phyloP scores from a whole-genome alignment of 306 rosid species.

The Rosa multiflora region DNA sequence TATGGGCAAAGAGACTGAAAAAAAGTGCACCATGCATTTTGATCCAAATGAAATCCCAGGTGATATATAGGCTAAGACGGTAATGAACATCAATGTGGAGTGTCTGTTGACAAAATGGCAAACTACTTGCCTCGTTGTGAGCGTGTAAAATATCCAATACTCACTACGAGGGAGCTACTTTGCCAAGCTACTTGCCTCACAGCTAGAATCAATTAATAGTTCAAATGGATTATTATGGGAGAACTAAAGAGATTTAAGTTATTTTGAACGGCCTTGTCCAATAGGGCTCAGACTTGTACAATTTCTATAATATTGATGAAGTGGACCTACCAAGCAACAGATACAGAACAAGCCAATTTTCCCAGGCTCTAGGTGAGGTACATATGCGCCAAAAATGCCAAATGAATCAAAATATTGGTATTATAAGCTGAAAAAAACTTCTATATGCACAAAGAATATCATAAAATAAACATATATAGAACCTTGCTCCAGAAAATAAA shows the following conservation, averaged over 20 bases:
- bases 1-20: too few relatives aligned
- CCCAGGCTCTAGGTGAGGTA: neutral
- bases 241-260: neutral
- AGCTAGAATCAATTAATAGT: neutral
- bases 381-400: neutral
- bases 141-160: neutral
- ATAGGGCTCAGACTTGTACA: neutral
- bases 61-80: too few relatives aligned
- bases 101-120: too few relatives aligned
- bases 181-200: neutral
- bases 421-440: neutral
- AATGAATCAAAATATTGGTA: neutral
- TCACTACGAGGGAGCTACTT: neutral
- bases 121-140: too few relatives aligned
- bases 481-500: neutral
- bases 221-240: neutral
- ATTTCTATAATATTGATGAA: too few relatives aligned
- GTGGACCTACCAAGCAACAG: neutral
- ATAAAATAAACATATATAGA: neutral
- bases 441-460: neutral
- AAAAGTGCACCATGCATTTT: too few relatives aligned
- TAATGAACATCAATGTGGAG: too few relatives aligned
- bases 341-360: neutral
- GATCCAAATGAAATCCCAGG: too few relatives aligned
- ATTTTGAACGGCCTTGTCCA: too few relatives aligned